A percentile compares a stretch with the other conserved stretches of the same genome.
These are phyloP conservation scores for Ceriops zippeliana DNA, from an alignment of 345 rosid species.

Conservation along the genomic window DNA sequence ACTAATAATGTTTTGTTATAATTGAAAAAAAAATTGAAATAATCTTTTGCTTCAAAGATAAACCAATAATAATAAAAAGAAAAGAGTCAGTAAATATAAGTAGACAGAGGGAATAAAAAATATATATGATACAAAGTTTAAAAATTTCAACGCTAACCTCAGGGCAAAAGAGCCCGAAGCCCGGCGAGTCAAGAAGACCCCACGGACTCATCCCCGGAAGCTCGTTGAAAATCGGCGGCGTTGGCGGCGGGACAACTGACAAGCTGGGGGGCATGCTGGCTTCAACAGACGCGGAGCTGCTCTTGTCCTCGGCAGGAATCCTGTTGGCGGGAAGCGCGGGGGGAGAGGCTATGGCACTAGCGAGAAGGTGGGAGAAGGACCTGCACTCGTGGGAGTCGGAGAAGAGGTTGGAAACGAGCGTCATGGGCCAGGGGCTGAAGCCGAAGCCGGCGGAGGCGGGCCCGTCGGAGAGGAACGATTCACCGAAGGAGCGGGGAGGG, in stretches of 20 bases:
- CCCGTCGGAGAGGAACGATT: constrained; percentile 36
- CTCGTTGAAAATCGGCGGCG: constrained; percentile 46
- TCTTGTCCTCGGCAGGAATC: background rate
- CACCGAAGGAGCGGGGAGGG: constrained; percentile 52
- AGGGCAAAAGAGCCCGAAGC: constrained; percentile 53
- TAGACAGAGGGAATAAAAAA: too few relatives aligned
- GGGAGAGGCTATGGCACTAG: constrained; percentile 79
- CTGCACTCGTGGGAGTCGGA: constrained; percentile 63
- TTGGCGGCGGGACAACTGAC: constrained; percentile 40
- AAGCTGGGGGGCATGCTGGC: constrained; percentile 42
- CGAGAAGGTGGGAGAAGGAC: constrained; percentile 77
- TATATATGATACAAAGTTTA: background rate
- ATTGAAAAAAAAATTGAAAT: too few relatives aligned
- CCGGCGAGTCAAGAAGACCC: constrained; percentile 60
- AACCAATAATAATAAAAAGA: background rate
- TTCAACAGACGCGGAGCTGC: constrained; percentile 21
- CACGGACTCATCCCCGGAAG: constrained; percentile 55
- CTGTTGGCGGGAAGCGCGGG: constrained; percentile 16
- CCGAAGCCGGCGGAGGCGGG: constrained; percentile 30
- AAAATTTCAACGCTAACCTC: constrained; percentile 37
- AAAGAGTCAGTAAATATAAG: background rate
- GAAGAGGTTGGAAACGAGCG: constrained; percentile 69
- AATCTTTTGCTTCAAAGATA: background rate
- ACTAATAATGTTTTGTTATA: too few relatives aligned
- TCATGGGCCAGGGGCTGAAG: constrained; percentile 89